Conservation (phyloP, 345 rosid genomes). For the Salix purpurea region DNA sequence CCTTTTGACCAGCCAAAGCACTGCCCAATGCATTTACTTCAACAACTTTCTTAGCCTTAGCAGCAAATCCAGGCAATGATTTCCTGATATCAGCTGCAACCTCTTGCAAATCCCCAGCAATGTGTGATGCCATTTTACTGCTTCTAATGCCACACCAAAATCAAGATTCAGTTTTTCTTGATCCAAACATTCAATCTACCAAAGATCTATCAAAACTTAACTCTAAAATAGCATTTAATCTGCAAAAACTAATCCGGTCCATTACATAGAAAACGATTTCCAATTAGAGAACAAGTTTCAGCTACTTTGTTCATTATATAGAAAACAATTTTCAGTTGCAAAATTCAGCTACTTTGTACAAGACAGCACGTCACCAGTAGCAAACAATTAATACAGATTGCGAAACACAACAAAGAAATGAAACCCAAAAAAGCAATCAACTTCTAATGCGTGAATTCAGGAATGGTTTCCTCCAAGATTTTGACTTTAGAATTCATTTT, state of each 20-base stretch:
- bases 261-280: neutral
- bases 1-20: constrained; percentile 79
- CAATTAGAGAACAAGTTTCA: neutral
- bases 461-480: neutral
- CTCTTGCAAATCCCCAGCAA: constrained; percentile 81
- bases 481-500: neutral
- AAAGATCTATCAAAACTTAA: neutral
- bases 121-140: constrained; percentile 81
- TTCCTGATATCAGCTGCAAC: constrained; percentile 74
- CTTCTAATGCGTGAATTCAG: neutral
- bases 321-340: neutral
- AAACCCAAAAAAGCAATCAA: neutral
- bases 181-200: neutral
- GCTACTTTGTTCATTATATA: neutral
- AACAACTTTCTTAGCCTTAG: constrained; percentile 89
- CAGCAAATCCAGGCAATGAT: constrained; percentile 97
- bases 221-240: neutral
- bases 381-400: constrained; percentile 1
- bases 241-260: neutral
- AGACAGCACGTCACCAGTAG: neutral
- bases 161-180: constrained; percentile 20
- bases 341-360: neutral
- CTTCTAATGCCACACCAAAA: neutral
- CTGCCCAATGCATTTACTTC: constrained; percentile 91
- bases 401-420: neutral